A percentile compares a stretch with the other conserved stretches of the same genome.
phyloP scores from a whole-genome alignment of 2,329 filamentous ascomycete species.

The Alternaria ethzedia region DNA sequence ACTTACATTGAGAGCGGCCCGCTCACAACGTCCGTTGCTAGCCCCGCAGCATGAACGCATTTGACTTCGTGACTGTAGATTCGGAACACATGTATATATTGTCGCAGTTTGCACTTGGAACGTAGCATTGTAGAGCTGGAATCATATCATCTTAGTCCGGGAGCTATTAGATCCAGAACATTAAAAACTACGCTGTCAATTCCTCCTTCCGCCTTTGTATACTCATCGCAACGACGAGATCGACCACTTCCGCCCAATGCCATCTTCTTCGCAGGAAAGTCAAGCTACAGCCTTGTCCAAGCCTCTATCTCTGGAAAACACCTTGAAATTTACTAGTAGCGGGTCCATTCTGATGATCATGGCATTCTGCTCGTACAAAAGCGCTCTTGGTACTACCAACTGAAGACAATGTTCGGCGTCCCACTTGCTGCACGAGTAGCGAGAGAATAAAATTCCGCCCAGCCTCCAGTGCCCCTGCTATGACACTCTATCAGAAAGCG shows the following conservation, averaged over 20 bases:
- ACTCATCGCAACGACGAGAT: no score
- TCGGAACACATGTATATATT: neutral
- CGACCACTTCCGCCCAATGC: no score
- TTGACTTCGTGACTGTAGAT: neutral
- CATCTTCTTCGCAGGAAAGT: no score
- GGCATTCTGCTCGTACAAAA: neutral
- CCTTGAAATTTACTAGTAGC: neutral
- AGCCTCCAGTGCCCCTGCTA: neutral
- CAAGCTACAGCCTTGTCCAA: no score
- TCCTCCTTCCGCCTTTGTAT: neutral
- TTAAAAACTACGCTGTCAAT: neutral
- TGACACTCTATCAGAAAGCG: neutral
- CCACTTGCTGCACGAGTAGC: neutral
- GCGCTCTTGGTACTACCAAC: neutral
- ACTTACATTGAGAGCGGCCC: constrained; percentile 71
- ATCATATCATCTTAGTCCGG: neutral
- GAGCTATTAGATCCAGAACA: neutral
- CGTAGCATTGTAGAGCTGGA: neutral
- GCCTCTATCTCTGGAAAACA: no score
- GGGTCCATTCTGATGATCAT: neutral
- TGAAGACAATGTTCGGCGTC: neutral
- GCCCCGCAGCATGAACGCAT: constrained; percentile 15
- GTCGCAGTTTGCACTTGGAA: neutral
- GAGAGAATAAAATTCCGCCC: neutral
- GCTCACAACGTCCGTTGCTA: constrained; percentile 43